phyloP scores from a whole-genome alignment of 257 asterid species.

The Solanum ossicruentum region DNA sequence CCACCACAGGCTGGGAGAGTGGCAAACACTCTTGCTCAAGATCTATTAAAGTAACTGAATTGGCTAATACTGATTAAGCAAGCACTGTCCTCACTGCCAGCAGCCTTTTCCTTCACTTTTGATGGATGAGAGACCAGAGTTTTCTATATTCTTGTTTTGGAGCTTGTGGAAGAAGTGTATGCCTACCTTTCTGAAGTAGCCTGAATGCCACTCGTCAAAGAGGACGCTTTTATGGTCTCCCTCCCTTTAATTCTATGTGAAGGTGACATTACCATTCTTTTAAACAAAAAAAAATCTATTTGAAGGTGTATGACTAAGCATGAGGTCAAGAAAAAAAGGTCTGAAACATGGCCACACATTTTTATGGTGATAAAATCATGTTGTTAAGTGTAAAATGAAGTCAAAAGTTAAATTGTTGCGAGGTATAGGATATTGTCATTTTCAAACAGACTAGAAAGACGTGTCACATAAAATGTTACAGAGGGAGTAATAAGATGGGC shows the following conservation, averaged over 20 bases:
- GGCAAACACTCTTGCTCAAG: neutral
- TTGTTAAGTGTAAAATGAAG: neutral
- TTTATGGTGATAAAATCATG: neutral
- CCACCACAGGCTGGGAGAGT: neutral
- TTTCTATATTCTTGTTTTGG: neutral
- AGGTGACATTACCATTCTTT: neutral
- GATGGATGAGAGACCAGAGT: neutral
- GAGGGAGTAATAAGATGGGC: neutral
- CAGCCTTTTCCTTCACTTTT: neutral
- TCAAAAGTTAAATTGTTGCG: neutral
- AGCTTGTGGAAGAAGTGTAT: neutral
- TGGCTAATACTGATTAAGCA: neutral
- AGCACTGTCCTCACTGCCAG: neutral
- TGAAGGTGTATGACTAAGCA: neutral
- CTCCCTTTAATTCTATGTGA: neutral
- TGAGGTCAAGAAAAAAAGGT: neutral
- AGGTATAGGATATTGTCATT: neutral
- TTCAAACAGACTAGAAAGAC: neutral
- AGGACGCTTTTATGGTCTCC: neutral
- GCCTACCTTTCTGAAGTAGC: neutral
- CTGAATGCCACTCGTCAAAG: neutral
- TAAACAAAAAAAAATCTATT: neutral
- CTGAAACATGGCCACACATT: neutral
- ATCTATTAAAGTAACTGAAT: neutral
- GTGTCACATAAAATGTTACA: neutral